Conservation (phyloP, 2,329 filamentous ascomycete genomes). For the Ustulina deusta region DNA sequence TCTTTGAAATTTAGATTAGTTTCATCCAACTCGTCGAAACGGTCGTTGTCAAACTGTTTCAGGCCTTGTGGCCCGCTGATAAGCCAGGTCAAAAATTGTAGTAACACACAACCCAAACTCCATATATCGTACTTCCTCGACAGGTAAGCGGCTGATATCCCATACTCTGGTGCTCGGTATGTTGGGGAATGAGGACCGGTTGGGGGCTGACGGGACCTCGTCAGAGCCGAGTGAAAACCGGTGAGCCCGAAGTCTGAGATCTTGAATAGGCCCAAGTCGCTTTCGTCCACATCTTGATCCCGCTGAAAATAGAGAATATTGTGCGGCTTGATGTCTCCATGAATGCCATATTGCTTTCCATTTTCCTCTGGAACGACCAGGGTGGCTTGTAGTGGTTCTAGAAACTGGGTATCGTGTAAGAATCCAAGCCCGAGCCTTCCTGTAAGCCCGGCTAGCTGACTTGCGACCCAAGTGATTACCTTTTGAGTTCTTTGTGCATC, state of each 20-base stretch:
- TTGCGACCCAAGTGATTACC: slow-evolving; percentile 26
- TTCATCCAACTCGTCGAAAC: slow-evolving; percentile 22
- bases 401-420: slow-evolving; percentile 28
- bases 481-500: not conserved
- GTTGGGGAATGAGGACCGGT: slow-evolving; percentile 27
- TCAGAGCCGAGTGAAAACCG: slow-evolving; percentile 22
- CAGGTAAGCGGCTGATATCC: slow-evolving; percentile 9
- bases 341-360: slow-evolving; percentile 31
- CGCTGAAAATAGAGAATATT: slow-evolving; percentile 37
- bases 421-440: slow-evolving; percentile 29
- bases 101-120: slow-evolving; percentile 31
- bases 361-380: slow-evolving; percentile 5
- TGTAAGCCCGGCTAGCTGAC: slow-evolving; percentile 32
- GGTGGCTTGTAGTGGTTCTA: slow-evolving; percentile 9
- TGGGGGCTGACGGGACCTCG: slow-evolving; percentile 15
- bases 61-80: slow-evolving; percentile 27
- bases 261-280: slow-evolving; percentile 25
- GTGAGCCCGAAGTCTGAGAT: slow-evolving; percentile 37
- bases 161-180: slow-evolving; percentile 33
- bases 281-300: not conserved
- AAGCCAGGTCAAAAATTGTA: slow-evolving; percentile 34
- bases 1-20: slow-evolving; percentile 12
- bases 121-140: slow-evolving; percentile 36
- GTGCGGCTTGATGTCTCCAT: slow-evolving; percentile 34
- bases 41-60: slow-evolving; percentile 16